These are phyloP conservation scores for Xylaria sp. DNA, from an alignment of 2,329 filamentous ascomycete species.

Conservation along the genomic window DNA sequence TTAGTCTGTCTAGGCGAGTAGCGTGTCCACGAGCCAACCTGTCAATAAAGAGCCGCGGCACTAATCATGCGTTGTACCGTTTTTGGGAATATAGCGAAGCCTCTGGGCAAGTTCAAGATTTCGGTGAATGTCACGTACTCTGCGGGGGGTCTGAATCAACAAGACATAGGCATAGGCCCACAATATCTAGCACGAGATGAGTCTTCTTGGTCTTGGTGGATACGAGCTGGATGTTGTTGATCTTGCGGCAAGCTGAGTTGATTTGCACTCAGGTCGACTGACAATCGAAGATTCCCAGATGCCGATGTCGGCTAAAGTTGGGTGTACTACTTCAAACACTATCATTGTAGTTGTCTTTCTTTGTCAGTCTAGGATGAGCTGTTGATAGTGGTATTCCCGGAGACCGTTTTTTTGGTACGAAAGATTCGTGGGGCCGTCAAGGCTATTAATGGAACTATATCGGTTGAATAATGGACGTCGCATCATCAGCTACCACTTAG, in stretches of 20 bases:
- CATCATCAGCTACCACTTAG: slow-evolving; percentile 13
- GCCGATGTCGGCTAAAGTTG: slow-evolving; percentile 28
- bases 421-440: slow-evolving; percentile 2
- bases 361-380: background rate
- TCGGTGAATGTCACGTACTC: slow-evolving; percentile 35
- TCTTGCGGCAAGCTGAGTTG: slow-evolving; percentile 1
- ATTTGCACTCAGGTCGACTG: slow-evolving; percentile 1
- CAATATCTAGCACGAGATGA: slow-evolving; percentile 11
- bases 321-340: slow-evolving; percentile 1
- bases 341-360: background rate
- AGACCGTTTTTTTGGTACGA: background rate
- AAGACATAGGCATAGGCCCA: slow-evolving; percentile 18
- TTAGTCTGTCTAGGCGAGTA: background rate
- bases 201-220: slow-evolving; percentile 19
- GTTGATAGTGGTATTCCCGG: background rate
- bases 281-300: background rate
- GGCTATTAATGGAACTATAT: background rate
- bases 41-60: slow-evolving; percentile 14
- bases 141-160: slow-evolving; percentile 25
- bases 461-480: slow-evolving; percentile 1
- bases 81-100: slow-evolving; percentile 7
- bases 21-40: background rate
- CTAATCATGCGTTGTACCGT: slow-evolving; percentile 6
- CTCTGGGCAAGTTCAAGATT: slow-evolving; percentile 20
- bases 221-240: slow-evolving; percentile 23